Evolutionary conservation across 345 rosid species (phyloP).

Genomic region (Euphorbia lathyris): DNA sequence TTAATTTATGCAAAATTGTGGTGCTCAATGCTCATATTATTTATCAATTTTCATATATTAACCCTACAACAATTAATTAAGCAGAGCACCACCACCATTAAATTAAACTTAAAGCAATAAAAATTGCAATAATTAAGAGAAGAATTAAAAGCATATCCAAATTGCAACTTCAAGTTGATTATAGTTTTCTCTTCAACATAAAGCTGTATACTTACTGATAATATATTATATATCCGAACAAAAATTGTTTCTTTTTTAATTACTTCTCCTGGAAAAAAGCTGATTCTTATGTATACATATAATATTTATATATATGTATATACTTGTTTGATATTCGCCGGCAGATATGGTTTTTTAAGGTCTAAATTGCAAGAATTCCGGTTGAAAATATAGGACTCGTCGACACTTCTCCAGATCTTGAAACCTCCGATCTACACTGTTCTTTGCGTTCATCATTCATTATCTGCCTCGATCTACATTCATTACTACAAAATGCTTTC

Average conservation of each 20-base stretch:
- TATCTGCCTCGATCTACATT: constrained; percentile 70
- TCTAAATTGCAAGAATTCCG: constrained; percentile 69
- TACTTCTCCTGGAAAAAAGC: not conserved
- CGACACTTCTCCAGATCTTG: constrained; percentile 37
- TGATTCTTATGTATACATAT: not conserved
- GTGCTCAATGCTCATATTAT: no score
- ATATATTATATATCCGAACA: not conserved
- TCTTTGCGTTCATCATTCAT: constrained; percentile 58
- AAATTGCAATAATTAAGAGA: not conserved
- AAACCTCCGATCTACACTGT: constrained; percentile 52
- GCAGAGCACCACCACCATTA: no score
- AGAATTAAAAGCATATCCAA: not conserved
- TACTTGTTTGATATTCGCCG: not conserved
- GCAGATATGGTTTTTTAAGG: not conserved
- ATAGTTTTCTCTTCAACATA: not conserved
- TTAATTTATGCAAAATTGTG: no score
- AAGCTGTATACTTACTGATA: no score
- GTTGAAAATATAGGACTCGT: constrained; percentile 59
- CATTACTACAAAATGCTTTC: constrained; percentile 76
- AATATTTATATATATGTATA: constrained; percentile 1
- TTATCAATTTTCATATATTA: no score
- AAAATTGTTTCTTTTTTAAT: not conserved
- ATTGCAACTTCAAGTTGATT: not conserved
- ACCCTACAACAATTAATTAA: not conserved
- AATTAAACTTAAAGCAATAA: not conserved